phyloP scores from a whole-genome alignment of 2,329 filamentous ascomycete genomes.

The Coniochaeta hoffmannii region DNA sequence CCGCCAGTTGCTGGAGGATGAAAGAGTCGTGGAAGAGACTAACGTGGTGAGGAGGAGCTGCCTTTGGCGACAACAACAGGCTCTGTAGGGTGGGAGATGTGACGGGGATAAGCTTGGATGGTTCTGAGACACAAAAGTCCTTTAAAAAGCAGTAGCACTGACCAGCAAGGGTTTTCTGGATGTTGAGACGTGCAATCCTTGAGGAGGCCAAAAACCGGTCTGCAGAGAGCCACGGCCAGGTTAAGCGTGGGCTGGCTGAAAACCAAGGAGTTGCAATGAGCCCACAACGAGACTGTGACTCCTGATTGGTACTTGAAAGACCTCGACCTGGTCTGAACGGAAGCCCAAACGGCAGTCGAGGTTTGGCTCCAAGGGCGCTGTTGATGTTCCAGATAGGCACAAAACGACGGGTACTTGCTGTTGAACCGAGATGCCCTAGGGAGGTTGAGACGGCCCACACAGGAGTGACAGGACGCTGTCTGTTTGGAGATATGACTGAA shows the following conservation, averaged over 20 bases:
- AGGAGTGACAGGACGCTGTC: constrained; percentile 15
- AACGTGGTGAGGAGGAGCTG: neutral
- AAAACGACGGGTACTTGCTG: neutral
- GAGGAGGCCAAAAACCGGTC: neutral
- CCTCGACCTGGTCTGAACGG: neutral
- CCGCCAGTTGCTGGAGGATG: neutral
- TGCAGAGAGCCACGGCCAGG: neutral
- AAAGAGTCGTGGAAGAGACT: neutral
- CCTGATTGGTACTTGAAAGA: neutral
- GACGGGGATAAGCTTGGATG: neutral
- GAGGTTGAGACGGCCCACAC: neutral
- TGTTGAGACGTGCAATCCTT: neutral
- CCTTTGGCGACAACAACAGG: neutral
- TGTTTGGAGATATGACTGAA: neutral
- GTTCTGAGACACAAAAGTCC: neutral
- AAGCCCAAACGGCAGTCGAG: neutral
- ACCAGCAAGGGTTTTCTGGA: neutral
- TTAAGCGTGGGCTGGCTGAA: neutral
- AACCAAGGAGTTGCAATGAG: neutral
- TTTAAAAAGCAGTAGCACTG: neutral
- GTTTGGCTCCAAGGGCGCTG: neutral
- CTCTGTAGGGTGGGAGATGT: neutral
- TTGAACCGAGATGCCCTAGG: neutral
- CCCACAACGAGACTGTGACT: neutral
- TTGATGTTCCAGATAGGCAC: neutral